Base-by-base conservation (phyloP, 768 basidiomycete species). In the Hebeloma cylindrosporum region DNA sequence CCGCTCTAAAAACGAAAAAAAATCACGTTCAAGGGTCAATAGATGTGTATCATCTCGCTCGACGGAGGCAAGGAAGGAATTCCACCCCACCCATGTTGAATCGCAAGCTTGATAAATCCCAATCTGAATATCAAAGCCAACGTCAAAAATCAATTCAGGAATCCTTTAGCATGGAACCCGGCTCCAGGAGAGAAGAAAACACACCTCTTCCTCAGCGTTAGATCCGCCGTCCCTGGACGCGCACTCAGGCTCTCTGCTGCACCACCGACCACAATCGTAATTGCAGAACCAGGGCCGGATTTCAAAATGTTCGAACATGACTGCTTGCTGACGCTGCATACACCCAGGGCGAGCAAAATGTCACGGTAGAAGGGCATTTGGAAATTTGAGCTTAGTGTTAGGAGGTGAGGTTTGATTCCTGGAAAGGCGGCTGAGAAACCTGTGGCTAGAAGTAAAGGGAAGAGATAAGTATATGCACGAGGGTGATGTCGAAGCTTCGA, bases 221-320 rank as follows among this genome's bases (percentile, higher is more conserved):
- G 64, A 65, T 92, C 94, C 18, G 93, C 94, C 25, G 96, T 99
- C n/a, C 96, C 96, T 1, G 96, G 96, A 53, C 84, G 88, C 6
- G 96, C 96, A 55, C 83, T 86, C 57, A 99, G 66, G 63, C 88
- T 91, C 72, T 98, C 96, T 11, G 94, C 86, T 0, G 96, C 95
- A 17, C 96, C 96, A 1, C 96, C 96, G 1, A 99, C 85, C 3
- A 99, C 94, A 47, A 99, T 98, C 3, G 88, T 88, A 57, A 98
- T 93, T 0, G 92, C 82, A 13, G 74, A 72, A 14, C 80, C 75
- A 14, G 78, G 71, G 3, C 85, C 87, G 2, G 60, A 45, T 51
- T 71, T 71, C 14, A 99, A 72, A 47, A 97, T 95, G 64, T 92
- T 93, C 26, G 85, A 84, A 65, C 96, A 99, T 1, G 89, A 87